Evolutionary conservation across 2,329 filamentous ascomycete genomes (phyloP).

Genomic region (Ascochyta clinopodiicola): DNA sequence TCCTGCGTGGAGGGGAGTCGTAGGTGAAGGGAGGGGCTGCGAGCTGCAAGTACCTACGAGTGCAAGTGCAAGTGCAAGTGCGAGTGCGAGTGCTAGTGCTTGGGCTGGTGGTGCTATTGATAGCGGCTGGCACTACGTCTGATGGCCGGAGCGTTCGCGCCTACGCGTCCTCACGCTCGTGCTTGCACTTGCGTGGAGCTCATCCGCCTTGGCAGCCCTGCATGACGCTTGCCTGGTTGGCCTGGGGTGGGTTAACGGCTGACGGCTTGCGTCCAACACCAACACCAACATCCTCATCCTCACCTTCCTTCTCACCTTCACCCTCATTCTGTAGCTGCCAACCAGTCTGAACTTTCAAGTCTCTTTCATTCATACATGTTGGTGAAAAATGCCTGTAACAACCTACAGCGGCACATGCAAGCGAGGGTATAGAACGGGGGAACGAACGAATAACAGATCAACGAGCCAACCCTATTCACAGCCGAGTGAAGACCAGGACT

Average conservation of each 20-base stretch:
- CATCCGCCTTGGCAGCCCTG: conserved; percentile 12
- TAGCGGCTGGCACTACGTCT: conserved; percentile 8
- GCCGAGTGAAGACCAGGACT: not conserved
- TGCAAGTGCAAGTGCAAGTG: not conserved
- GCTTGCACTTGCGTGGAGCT: conserved; percentile 10
- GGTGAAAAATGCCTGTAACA: not conserved
- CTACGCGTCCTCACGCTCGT: conserved; percentile 1
- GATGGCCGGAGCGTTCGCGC: not conserved
- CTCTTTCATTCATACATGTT: conserved; percentile 1
- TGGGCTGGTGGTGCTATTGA: conserved; percentile 19
- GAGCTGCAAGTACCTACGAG: too few species aligned
- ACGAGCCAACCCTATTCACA: not conserved
- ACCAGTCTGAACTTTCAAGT: too few species aligned
- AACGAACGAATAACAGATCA: not conserved
- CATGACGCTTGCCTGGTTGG: conserved; percentile 1
- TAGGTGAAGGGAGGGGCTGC: not conserved
- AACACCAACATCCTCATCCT: not conserved
- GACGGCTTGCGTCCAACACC: not conserved
- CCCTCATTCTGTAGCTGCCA: too few species aligned
- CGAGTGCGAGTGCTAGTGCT: not conserved
- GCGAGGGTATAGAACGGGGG: conserved; percentile 14
- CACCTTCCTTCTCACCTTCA: not conserved
- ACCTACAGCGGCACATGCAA: not conserved
- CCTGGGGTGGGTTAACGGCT: not conserved
- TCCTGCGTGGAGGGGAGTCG: conserved; percentile 1